Conservation (phyloP, 139 green algal genomes). For the Chlorella sp. region DNA sequence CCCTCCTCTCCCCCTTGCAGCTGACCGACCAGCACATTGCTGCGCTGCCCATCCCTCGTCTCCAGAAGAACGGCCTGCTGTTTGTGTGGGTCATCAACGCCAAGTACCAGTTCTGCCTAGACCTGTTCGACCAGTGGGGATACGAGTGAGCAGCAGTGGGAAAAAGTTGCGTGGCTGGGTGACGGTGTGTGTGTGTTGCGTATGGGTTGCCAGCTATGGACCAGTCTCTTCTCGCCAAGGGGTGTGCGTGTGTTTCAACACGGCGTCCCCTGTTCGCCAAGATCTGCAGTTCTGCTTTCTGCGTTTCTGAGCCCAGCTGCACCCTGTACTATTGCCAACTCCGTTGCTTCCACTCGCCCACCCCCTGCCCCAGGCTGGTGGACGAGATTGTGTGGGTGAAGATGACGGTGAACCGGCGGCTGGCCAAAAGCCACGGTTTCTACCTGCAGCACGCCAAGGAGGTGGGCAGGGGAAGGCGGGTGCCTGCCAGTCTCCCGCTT, state of each 20-base stretch:
- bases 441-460: constrained; percentile 97
- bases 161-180: neutral
- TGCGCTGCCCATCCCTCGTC: constrained; percentile 76
- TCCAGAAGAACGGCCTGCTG: constrained; percentile 85
- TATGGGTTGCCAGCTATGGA: no score
- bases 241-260: no score
- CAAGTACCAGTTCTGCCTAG: constrained; percentile 91
- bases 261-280: neutral
- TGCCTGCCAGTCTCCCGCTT: no score
- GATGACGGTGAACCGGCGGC: constrained; percentile 89
- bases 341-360: no score
- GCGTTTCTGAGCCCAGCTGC: neutral
- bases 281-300: neutral
- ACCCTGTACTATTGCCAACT: no score
- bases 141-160: constrained; percentile 70
- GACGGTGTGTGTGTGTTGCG: no score
- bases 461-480: constrained; percentile 23
- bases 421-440: constrained; percentile 95
- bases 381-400: constrained; percentile 98
- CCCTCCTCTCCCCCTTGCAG: neutral
- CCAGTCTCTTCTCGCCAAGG: no score
- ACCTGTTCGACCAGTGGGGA: constrained; percentile 92
- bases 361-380: constrained; percentile 71
- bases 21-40: constrained; percentile 80
- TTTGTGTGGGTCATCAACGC: constrained; percentile 98